Evolutionary conservation across 179 eudicot species (phyloP), one percentile per base, ranked within the genome.

Genomic region (Corrigiola litoralis): DNA sequence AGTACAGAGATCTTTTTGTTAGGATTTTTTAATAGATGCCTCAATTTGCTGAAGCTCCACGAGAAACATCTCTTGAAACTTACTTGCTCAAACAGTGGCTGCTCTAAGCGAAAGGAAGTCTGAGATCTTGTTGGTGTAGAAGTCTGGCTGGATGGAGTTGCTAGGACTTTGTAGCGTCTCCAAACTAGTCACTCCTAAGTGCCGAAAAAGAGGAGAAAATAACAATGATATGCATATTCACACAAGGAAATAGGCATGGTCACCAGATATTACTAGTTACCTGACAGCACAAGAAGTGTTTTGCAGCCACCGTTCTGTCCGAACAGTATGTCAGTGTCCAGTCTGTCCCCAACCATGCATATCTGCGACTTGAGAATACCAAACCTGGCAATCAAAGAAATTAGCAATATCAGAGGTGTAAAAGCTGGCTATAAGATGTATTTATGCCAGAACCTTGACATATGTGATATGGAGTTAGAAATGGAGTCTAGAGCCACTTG

Each of bases 321-420:
- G 57, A 94, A 94, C 61, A 94, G 80, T 67, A 94, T 88, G 77
- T 94, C 99, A 8, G 99, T 94, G 71, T 94, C 99, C 80, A 94
- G 69, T 85, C 97, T 85, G 66, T 94, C 99, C 29, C 99, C 99
- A 21, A 94, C 99, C 99, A 94, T 94, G 84, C 99, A 94, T 75
- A 91, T 94, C 69, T 91, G 96, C 23, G 99, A 94, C 74, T 87
- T 91, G 29, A 61, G 68, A 61, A 94, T 91, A 37, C 88, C 84
- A 42, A 94, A 94, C 77, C 99, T 92, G 79, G 68, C 28, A 50
- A 40, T 31, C 8, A 33, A 28, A 4, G 18, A 34, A 50, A 55
- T 44, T 59, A 67, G 61, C n/a, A n/a, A n/a, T n/a, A 47, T 34
- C 23, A 67, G 38, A 53, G 37, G 12, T n/a, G 47, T 28, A 18